Evolutionary conservation across 2,329 filamentous ascomycete genomes (phyloP), one percentile per base, ranked within the genome.

Genomic region (Penicillium sp.): DNA sequence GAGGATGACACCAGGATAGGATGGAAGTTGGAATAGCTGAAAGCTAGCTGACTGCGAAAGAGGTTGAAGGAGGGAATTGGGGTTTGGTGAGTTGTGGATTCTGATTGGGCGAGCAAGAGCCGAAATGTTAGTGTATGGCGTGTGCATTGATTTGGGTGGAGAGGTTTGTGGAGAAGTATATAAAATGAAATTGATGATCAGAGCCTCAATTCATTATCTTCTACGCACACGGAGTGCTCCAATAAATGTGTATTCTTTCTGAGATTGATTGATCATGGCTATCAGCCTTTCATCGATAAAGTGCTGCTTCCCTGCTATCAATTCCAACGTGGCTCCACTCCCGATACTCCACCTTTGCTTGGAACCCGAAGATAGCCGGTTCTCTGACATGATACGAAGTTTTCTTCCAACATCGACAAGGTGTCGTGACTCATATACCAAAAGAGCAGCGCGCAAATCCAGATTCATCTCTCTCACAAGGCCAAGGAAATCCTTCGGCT

Each of bases 1-100:
- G 25, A 0, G 3, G 10, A 2, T 46, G 6, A 4, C 7, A 4
- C n/a, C n/a, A 46, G 22, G 4, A 26, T 28, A 13, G 25, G 22
- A 16, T 10, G 11, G 19, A 10, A 6, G 22, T 8, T 19, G 19
- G 38, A 3, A 16, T 46, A 26, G 22, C 22, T 28, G 25, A 46
- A 25, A 28, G 25, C 25, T 49, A 37, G n/a, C 67, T 60, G 19
- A 22, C 19, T 53, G 25, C 48, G 28, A 13, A 22, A n/a, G 10
- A 33, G 14, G 16, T 10, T 13, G 16, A 4, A 10, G 26, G 46
- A 6, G n/a, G 30, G 35, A 22, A 14, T 37, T 30, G 57, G 52
- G 42, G 19, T 55, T 59, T 55, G 52, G 35, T 55, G 19, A 14
- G 37, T 22, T 6, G 30, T 51, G 48, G 16, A 43, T 28, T 8